A percentile compares a stretch with the other conserved stretches of the same genome.
Evolutionary conservation across 805 yeast genomes (phyloP).

Genomic region (Isabelozyma pseudorhagii): DNA sequence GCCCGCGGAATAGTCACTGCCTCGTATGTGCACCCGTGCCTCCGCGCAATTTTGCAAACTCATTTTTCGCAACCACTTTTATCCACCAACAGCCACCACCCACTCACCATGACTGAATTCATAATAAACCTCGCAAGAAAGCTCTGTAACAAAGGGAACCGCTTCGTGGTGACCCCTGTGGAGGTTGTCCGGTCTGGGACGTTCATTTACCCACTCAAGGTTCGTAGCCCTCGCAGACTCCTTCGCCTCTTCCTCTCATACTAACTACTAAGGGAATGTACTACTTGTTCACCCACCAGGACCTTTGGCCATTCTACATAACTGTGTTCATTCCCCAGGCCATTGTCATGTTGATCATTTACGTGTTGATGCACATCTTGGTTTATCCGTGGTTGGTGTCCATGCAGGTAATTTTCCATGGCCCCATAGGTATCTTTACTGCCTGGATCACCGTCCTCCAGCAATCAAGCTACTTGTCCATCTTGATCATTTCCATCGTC

Average conservation of each 20-base stretch:
- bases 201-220: conserved; percentile 19
- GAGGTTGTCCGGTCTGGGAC: conserved; percentile 14
- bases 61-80: background rate
- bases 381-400: conserved; percentile 46
- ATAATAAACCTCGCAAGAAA: background rate
- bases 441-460: conserved; percentile 45
- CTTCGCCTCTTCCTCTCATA: background rate
- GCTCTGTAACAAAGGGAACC: background rate
- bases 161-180: conserved; percentile 3
- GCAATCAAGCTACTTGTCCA: conserved; percentile 39
- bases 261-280: conserved; percentile 29
- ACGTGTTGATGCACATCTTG: conserved; percentile 28
- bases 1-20: too few species aligned
- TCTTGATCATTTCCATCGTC: conserved; percentile 36
- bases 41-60: too few species aligned
- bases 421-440: conserved; percentile 49
- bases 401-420: conserved; percentile 39
- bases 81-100: background rate
- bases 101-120: background rate
- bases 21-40: too few species aligned
- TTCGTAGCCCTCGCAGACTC: conserved; percentile 9
- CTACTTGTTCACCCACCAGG: conserved; percentile 39
- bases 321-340: conserved; percentile 46
- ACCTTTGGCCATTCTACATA: conserved; percentile 46
- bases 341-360: conserved; percentile 33